Base-by-base conservation (phyloP, 1,284 basidiomycete species). In the Rhodotorula sp. region DNA sequence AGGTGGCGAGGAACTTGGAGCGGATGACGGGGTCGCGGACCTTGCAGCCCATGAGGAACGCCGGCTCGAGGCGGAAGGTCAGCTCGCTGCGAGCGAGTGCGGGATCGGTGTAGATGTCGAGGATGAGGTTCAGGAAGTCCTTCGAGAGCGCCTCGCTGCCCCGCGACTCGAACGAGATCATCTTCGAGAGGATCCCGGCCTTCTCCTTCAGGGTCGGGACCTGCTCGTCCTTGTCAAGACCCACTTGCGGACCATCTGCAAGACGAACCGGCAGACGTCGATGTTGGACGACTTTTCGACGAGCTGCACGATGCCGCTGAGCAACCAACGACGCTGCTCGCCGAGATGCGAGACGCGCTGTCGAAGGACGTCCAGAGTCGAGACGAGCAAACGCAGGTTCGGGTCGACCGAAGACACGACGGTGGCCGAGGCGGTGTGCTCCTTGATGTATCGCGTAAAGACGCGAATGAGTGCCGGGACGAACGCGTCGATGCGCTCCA, bases 161-260 rank as follows among this genome's bases (percentile, higher is more conserved):
- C 55, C 85, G 85, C 24, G 77, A 73, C 82, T 99, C 95, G 79
- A 91, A 96, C 26, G 86, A 84, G 44, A 87, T 86, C 93, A 99
- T 97, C 81, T 93, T 94, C 79, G 92, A 87, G 71, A 99, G 81
- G 48, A 99, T 83, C 45, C 86, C 88, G 1, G 95, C 91, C 81
- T 98, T 99, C 82, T 99, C 97, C 82, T 97, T 97, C 85, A 93
- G 90, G 0, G 91, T 93, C 2, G 95, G 93, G 78, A 91, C 91
- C 45, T 78, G 67, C 1, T 87, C 83, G 68, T 95, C 93, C 64
- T 89, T 89, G 58, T 91, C 88, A 94, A 83, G 29, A 91, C 88
- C 95, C 96, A 99, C 60, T 90, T 89, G 64, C 91, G 87, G 70
- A 92, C 87, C 73, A 95, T 87, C 66, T 93, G 89, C 30, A 99